These are phyloP conservation scores for Mycena kentingensis DNA, from an alignment of 768 basidiomycete species.

Conservation along the genomic window DNA sequence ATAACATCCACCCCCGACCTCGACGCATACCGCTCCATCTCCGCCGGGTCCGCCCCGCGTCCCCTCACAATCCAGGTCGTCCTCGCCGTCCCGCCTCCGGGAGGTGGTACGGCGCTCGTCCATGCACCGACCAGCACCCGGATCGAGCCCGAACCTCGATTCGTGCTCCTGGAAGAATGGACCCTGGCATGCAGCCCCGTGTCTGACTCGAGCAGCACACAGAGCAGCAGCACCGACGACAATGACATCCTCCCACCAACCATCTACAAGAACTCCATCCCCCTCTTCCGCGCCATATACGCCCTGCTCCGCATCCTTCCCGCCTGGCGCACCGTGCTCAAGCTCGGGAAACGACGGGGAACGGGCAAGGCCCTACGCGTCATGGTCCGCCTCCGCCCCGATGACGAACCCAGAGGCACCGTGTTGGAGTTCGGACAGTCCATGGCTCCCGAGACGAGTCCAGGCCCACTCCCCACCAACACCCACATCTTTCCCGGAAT, in stretches of 20 bases:
- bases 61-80: conserved; percentile 71
- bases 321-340: conserved; percentile 69
- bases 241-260: conserved; percentile 67
- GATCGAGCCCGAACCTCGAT: conserved; percentile 67
- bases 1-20: conserved; percentile 67
- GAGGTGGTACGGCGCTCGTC: conserved; percentile 72
- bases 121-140: conserved; percentile 62
- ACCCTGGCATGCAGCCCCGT: conserved; percentile 35
- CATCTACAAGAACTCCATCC: conserved; percentile 84
- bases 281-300: conserved; percentile 77
- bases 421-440: conserved; percentile 44
- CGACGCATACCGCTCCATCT: conserved; percentile 62
- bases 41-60: conserved; percentile 34
- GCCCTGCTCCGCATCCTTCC: conserved; percentile 74
- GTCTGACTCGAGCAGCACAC: neutral
- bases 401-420: conserved; percentile 22
- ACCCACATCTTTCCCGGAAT: conserved; percentile 66
- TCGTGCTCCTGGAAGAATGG: conserved; percentile 77
- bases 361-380: conserved; percentile 32
- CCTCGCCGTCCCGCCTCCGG: conserved; percentile 67
- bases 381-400: conserved; percentile 23
- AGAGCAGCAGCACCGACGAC: conserved; percentile 21
- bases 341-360: conserved; percentile 36
- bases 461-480: conserved; percentile 45
- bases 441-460: conserved; percentile 39